Base-by-base conservation (phyloP, 352 stramenopile species). In the Globisporangium irregulare region DNA sequence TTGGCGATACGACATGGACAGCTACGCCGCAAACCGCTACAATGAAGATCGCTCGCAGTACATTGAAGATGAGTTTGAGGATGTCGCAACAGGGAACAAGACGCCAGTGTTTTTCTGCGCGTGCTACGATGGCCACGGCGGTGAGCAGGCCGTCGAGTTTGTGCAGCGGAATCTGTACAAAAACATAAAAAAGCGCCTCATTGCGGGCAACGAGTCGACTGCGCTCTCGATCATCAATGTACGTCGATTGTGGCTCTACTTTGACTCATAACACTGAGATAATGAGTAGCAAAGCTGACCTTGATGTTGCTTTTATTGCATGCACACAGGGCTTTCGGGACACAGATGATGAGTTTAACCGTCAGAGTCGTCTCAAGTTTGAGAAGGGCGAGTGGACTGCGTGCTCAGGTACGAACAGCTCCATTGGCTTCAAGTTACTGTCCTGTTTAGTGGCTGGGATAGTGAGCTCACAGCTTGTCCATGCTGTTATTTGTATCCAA, bases 1-100 rank as follows among this genome's bases (percentile, higher is more conserved):
- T 60, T 90, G 81, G 81, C 79, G 81, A 53, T 88, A 79, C 59
- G 81, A 90, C 56, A 86, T 87, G 81, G 80, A 90, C 71, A 87
- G 78, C 72, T 90, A 90, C 59, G 81, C 81, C 10, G 81, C 81
- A 15, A 90, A 90, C 62, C 73, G 77, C 22, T 79, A 79, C 66
- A 90, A 90, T 38, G 81, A 90, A 71, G 81, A 90, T 69, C 80
- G 81, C 14, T 81, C 81, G 34, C 80, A 90, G 61, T 83, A 79
- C 67, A 71, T 90, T 43, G 27, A 86, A 51, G 80, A 88, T 54
- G 54, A 68, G 24, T 69, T 87, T 22, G 43, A 51, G 22, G 43
- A 51, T 22, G 18, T 2, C 18, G 43, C 15, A 69, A 62, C 3
- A 70, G 73, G 32, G 64, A 59, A 41, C 29, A 71, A 51, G 24